A percentile compares a stretch with the other conserved stretches of the same genome.
These are phyloP conservation scores for Peziza echinospora DNA, from an alignment of 495 filamentous ascomycete genomes.

Conservation along the genomic window DNA sequence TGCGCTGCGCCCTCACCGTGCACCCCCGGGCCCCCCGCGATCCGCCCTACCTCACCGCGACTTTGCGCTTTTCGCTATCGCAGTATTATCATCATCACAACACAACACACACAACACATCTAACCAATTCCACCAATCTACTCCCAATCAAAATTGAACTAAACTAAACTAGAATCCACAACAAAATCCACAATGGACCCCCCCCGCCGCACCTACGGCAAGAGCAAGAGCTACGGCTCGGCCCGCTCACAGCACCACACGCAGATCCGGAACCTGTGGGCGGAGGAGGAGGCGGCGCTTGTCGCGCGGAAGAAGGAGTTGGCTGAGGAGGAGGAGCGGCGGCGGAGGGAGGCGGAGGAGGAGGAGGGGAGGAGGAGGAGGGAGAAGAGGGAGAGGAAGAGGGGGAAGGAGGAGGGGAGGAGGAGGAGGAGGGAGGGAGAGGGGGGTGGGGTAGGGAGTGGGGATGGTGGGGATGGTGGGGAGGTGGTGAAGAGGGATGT, in stretches of 20 bases:
- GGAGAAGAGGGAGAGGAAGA: constrained; percentile 32
- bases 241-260: too few species aligned
- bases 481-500: neutral
- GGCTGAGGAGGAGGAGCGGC: neutral
- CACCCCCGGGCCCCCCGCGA: too few species aligned
- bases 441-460: constrained; percentile 11
- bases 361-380: constrained; percentile 24
- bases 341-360: constrained; percentile 9
- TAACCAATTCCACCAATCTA: too few species aligned
- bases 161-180: too few species aligned
- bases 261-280: neutral
- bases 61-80: too few species aligned
- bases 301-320: constrained; percentile 10
- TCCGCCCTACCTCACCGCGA: too few species aligned
- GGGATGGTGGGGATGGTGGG: neutral
- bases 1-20: too few species aligned
- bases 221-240: constrained; percentile 35
- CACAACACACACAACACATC: too few species aligned
- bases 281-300: constrained; percentile 30
- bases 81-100: too few species aligned
- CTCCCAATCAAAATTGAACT: too few species aligned
- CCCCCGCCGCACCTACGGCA: constrained; percentile 25
- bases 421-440: constrained; percentile 24
- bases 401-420: constrained; percentile 26
- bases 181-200: too few species aligned